These are phyloP conservation scores for Saccharomyces hybrid DNA, from an alignment of 1,139 yeast genomes.

Conservation along the genomic window DNA sequence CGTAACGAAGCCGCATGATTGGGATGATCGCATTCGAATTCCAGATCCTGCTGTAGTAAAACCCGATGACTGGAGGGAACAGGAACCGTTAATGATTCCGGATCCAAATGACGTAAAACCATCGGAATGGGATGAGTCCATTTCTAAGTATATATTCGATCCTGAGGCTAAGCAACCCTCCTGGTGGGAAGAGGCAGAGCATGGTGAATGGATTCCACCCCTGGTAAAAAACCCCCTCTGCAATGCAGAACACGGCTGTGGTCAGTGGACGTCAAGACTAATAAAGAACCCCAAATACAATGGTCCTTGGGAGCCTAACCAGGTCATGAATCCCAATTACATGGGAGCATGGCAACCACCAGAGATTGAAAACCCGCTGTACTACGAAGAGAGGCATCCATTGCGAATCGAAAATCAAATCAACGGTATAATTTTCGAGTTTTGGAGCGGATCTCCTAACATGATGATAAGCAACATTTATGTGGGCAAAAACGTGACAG, in stretches of 20 bases:
- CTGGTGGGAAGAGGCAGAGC: slow-evolving; percentile 82
- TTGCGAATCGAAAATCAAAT: slow-evolving; percentile 52
- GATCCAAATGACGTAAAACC: slow-evolving; percentile 67
- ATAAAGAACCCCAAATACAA: slow-evolving; percentile 61
- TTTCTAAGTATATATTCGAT: slow-evolving; percentile 51
- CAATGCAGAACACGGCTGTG: slow-evolving; percentile 57
- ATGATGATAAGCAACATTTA: slow-evolving; percentile 77
- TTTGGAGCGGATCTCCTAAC: slow-evolving; percentile 79
- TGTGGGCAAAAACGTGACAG: slow-evolving; percentile 70
- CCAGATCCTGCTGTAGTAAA: slow-evolving; percentile 61
- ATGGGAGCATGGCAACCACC: slow-evolving; percentile 76
- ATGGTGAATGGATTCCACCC: slow-evolving; percentile 77
- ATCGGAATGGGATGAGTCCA: slow-evolving; percentile 68
- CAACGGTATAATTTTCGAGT: slow-evolving; percentile 80
- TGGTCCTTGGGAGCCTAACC: slow-evolving; percentile 73
- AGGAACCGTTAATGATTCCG: slow-evolving; percentile 45
- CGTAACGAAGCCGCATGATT: slow-evolving; percentile 63
- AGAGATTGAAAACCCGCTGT: slow-evolving; percentile 59
- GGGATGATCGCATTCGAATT: slow-evolving; percentile 66
- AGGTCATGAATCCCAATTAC: slow-evolving; percentile 64
- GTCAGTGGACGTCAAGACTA: slow-evolving; percentile 58
- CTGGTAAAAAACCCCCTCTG: slow-evolving; percentile 67
- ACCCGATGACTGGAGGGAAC: slow-evolving; percentile 80
- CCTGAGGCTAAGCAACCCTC: slow-evolving; percentile 60
- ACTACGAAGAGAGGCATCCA: slow-evolving; percentile 52